Conservation (phyloP, 805 yeast species). For the Kuraishia cidri region DNA sequence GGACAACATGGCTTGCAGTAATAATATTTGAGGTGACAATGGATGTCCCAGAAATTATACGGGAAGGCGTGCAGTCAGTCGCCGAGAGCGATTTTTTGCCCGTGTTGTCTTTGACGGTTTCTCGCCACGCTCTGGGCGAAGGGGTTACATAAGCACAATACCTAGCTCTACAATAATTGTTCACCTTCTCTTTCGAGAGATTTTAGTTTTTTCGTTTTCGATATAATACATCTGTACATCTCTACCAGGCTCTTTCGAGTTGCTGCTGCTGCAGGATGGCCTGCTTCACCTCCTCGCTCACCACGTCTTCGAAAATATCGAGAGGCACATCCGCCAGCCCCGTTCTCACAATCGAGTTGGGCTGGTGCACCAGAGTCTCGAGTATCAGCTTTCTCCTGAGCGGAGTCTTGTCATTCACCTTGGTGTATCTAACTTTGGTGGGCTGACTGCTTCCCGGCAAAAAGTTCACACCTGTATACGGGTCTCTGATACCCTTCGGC, state of each 20-base stretch:
- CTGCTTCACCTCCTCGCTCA: conserved; percentile 43
- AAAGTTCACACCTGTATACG: conserved; percentile 77
- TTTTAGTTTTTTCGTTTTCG: too few species aligned
- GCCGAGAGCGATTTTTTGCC: too few species aligned
- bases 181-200: too few species aligned
- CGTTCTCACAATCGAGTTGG: conserved; percentile 29
- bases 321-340: conserved; percentile 56
- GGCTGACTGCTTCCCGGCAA: conserved; percentile 77
- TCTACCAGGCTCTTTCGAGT: conserved; percentile 26
- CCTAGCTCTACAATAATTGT: too few species aligned
- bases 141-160: too few species aligned
- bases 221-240: too few species aligned
- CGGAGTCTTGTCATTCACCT: conserved; percentile 8
- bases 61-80: too few species aligned
- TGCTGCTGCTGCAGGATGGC: conserved; percentile 59
- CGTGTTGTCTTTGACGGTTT: too few species aligned
- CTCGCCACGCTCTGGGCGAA: too few species aligned
- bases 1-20: too few species aligned
- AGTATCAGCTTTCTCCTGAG: conserved; percentile 28
- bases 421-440: conserved; percentile 22
- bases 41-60: too few species aligned
- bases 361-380: conserved; percentile 36
- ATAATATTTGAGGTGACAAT: too few species aligned
- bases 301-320: conserved; percentile 48
- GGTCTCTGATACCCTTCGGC: conserved; percentile 56